Evolutionary conservation across 768 basidiomycete species (phyloP).

Genomic region (Mycena amicta): DNA sequence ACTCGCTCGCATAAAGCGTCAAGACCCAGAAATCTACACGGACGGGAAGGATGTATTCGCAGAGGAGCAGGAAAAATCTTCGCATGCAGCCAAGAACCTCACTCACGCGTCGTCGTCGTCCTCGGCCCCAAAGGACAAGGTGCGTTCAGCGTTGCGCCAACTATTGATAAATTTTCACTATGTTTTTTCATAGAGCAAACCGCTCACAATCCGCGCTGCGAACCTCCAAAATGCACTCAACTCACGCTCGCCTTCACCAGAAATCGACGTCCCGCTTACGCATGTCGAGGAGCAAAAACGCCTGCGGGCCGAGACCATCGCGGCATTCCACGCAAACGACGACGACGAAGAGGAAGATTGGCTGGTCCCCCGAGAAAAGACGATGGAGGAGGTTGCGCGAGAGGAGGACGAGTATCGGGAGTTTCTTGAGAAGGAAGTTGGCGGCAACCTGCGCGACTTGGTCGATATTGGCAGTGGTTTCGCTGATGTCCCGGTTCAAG

Average conservation of each 20-base stretch:
- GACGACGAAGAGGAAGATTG: conserved; percentile 65
- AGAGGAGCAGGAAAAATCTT: conserved; percentile 71
- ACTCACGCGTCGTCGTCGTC: conserved; percentile 31
- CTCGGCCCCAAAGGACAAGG: conserved; percentile 51
- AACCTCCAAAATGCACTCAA: conserved; percentile 65
- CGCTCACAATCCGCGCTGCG: conserved; percentile 74
- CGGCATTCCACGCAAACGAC: conserved; percentile 66
- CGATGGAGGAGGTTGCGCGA: conserved; percentile 69
- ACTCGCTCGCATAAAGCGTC: conserved; percentile 78
- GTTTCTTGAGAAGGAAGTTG: conserved; percentile 82
- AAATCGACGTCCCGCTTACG: conserved; percentile 47
- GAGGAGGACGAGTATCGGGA: conserved; percentile 87
- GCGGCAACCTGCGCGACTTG: conserved; percentile 72
- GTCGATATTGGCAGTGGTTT: conserved; percentile 52
- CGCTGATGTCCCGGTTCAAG: conserved; percentile 22
- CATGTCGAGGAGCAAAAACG: conserved; percentile 77
- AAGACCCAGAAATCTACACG: conserved; percentile 86
- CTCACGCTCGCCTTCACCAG: conserved; percentile 63
- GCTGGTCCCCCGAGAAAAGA: conserved; percentile 74
- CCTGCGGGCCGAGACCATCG: conserved; percentile 80
- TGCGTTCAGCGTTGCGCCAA: conserved; percentile 24
- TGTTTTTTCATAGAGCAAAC: conserved; percentile 60
- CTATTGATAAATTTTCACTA: not conserved
- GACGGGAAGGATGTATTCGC: conserved; percentile 67
- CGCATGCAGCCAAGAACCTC: conserved; percentile 31